A percentile compares a stretch with the other conserved stretches of the same genome.
Evolutionary conservation across 768 basidiomycete genomes (phyloP).

Genomic region (Leccinum obscurum): DNA sequence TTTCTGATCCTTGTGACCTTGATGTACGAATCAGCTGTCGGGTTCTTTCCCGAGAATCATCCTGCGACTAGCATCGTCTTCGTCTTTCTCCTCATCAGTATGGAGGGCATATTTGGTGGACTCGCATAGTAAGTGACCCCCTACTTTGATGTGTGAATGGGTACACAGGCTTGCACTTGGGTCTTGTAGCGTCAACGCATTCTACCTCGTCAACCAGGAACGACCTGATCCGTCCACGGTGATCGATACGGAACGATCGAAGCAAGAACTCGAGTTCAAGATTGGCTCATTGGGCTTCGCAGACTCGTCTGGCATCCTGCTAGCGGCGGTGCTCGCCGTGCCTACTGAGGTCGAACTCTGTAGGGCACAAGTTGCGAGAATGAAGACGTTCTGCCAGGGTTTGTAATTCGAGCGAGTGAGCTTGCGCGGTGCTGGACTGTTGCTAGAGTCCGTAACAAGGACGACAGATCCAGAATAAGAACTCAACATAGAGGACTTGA

Average conservation of each 20-base stretch:
- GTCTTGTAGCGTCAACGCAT: constrained; percentile 75
- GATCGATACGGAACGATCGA: constrained; percentile 55
- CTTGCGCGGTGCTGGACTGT: background rate
- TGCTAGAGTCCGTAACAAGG: background rate
- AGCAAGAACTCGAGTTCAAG: constrained; percentile 84
- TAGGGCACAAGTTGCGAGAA: constrained; percentile 64
- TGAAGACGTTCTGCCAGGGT: constrained; percentile 68
- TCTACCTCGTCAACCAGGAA: constrained; percentile 81
- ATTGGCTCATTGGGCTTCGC: constrained; percentile 89
- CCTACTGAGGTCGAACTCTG: constrained; percentile 72
- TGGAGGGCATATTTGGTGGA: constrained; percentile 93
- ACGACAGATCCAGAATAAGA: background rate
- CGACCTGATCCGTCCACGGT: constrained; percentile 45
- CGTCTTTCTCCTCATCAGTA: constrained; percentile 75
- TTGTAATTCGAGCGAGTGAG: constrained; percentile 36
- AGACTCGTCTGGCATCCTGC: constrained; percentile 70
- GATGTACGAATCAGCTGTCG: constrained; percentile 65
- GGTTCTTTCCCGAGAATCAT: constrained; percentile 53
- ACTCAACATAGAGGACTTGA: background rate
- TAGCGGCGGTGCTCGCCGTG: constrained; percentile 41
- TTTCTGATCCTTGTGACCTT: constrained; percentile 59
- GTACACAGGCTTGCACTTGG: background rate
- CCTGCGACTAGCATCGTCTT: constrained; percentile 52
- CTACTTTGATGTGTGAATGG: background rate
- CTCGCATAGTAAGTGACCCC: constrained; percentile 71